A percentile compares a stretch with the other conserved stretches of the same genome.
phyloP scores from a whole-genome alignment of 1,284 basidiomycete genomes.

The Boletus holoroseus region DNA sequence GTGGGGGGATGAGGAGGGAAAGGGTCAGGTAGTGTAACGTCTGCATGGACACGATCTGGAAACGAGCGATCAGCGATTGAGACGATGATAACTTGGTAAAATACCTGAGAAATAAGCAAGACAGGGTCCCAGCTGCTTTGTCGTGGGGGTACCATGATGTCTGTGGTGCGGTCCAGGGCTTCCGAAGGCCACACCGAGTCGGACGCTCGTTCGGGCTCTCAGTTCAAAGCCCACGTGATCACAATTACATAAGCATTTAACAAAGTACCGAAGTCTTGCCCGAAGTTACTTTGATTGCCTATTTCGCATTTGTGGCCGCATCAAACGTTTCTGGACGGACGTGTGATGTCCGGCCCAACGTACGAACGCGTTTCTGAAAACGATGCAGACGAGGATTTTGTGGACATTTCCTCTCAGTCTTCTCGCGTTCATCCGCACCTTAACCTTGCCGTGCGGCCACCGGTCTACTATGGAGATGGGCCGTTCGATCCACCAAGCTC shows the following conservation, averaged over 20 bases:
- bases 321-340: constrained; percentile 3
- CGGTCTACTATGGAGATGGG: constrained; percentile 63
- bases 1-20: constrained; percentile 75
- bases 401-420: constrained; percentile 1
- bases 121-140: constrained; percentile 68
- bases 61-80: constrained; percentile 8
- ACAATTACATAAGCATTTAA: constrained; percentile 14
- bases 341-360: constrained; percentile 22
- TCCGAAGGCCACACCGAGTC: neutral
- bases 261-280: neutral
- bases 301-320: neutral
- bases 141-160: constrained; percentile 28
- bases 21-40: constrained; percentile 89
- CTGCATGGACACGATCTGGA: constrained; percentile 87
- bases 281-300: constrained; percentile 2
- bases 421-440: neutral
- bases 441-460: constrained; percentile 33
- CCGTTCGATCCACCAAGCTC: constrained; percentile 68
- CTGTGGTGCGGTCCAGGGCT: neutral
- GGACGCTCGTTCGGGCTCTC: neutral
- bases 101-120: constrained; percentile 66
- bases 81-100: neutral
- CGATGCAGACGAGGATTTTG: constrained; percentile 22
- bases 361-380: constrained; percentile 27
- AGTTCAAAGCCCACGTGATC: constrained; percentile 14